Evolutionary conservation across 176 grass and related monocot genomes (phyloP).

Genomic region (Phyllostachys edulis): DNA sequence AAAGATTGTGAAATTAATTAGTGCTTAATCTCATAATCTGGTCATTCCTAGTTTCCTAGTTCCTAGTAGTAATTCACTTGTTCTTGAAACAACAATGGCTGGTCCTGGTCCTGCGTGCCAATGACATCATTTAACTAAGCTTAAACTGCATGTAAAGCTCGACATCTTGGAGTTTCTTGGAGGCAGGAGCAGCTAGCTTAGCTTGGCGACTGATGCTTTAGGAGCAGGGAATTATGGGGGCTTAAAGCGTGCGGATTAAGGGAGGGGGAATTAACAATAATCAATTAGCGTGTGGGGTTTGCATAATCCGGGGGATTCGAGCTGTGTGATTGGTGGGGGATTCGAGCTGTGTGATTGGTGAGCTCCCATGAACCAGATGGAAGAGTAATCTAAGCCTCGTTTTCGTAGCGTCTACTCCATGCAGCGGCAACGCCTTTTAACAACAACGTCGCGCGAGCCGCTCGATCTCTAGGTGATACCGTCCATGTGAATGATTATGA

Average conservation of each 20-base stretch:
- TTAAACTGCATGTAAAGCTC: conserved; percentile 30
- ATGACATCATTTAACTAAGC: neutral
- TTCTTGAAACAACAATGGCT: neutral
- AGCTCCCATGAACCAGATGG: conserved; percentile 7
- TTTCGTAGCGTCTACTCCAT: conserved; percentile 4
- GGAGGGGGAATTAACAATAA: neutral
- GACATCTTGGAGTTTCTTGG: conserved; percentile 19
- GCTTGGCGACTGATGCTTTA: conserved; percentile 13
- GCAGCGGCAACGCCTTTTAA: neutral
- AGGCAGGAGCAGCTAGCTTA: neutral
- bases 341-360: conserved; percentile 4
- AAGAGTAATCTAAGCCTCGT: neutral
- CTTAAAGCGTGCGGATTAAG: conserved; percentile 22
- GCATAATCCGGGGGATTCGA: conserved; percentile 13
- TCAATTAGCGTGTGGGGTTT: conserved; percentile 9
- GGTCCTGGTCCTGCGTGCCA: neutral
- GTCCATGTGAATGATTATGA: conserved; percentile 2
- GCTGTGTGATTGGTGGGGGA: conserved; percentile 8
- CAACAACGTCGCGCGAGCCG: conserved; percentile 27
- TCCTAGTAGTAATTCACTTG: neutral
- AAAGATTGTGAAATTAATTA: neutral
- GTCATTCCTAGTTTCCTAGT: neutral
- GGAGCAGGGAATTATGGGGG: neutral
- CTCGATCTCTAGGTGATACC: conserved; percentile 11
- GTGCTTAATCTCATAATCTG: neutral